Evolutionary conservation across 441 rosid species (phyloP).

Genomic region (Populus hybrid): DNA sequence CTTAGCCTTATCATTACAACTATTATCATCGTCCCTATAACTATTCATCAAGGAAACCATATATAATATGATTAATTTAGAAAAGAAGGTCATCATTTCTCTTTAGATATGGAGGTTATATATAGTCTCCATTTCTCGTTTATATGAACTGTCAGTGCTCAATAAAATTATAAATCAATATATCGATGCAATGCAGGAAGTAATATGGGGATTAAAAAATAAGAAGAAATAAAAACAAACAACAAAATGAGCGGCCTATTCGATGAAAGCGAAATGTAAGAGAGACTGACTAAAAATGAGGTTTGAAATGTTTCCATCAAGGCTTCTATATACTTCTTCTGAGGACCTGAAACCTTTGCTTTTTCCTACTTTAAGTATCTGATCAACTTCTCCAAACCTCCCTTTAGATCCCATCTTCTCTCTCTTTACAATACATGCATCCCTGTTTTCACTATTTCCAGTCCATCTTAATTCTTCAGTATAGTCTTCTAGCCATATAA

Average conservation of each 20-base stretch:
- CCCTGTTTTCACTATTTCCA: conserved; percentile 20
- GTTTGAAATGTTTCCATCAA: conserved; percentile 48
- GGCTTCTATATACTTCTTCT: conserved; percentile 58
- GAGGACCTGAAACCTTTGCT: conserved; percentile 54
- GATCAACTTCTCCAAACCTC: conserved; percentile 29
- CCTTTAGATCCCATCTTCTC: conserved; percentile 26
- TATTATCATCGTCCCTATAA: conserved; percentile 30
- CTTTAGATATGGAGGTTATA: conserved; percentile 25
- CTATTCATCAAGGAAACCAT: conserved; percentile 24
- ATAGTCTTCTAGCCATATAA: conserved; percentile 14
- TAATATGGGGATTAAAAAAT: conserved; percentile 3
- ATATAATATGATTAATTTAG: conserved; percentile 25
- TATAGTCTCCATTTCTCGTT: conserved; percentile 29
- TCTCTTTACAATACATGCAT: not conserved
- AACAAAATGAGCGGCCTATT: conserved; percentile 29
- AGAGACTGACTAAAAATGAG: conserved; percentile 36
- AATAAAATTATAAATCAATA: not conserved
- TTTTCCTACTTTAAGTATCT: conserved; percentile 60
- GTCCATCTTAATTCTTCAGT: not conserved
- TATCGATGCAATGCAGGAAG: not conserved
- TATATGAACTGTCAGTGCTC: conserved; percentile 30
- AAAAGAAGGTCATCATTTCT: conserved; percentile 31
- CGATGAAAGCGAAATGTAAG: conserved; percentile 52
- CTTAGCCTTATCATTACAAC: conserved; percentile 24
- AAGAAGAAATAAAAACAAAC: conserved; percentile 10